Evolutionary conservation across 2,329 filamentous ascomycete species (phyloP).

Genomic region (Trichoderma cornu-damae): DNA sequence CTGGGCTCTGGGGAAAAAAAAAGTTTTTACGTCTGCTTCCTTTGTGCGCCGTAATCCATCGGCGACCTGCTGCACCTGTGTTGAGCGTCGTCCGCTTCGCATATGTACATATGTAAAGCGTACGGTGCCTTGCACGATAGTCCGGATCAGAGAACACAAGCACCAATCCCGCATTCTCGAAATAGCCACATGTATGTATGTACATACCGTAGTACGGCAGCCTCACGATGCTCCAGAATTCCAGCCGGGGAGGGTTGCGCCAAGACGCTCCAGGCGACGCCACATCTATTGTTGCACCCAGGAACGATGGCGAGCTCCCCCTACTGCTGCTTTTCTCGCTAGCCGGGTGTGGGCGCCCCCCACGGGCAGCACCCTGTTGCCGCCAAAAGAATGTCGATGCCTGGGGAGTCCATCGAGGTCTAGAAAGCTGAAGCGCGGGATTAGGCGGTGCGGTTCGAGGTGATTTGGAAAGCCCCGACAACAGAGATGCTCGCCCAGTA

Average conservation of each 20-base stretch:
- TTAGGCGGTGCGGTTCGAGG: background rate
- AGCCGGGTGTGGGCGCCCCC: background rate
- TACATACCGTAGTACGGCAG: no score
- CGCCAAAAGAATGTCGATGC: conserved; percentile 11
- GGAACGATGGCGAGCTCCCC: conserved; percentile 6
- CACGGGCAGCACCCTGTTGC: background rate
- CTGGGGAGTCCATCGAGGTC: conserved; percentile 4
- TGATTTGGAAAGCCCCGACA: background rate
- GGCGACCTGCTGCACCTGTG: background rate
- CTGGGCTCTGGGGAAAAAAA: background rate
- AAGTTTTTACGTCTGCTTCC: background rate
- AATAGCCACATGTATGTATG: conserved; percentile 6
- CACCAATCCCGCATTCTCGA: conserved; percentile 10
- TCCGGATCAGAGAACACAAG: no score
- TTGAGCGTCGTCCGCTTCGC: background rate
- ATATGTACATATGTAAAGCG: background rate
- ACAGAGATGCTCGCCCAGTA: conserved; percentile 2
- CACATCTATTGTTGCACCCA: conserved; percentile 20
- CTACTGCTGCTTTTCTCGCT: background rate
- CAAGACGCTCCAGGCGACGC: conserved; percentile 18
- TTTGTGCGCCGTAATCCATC: background rate
- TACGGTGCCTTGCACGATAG: background rate
- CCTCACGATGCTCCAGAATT: background rate
- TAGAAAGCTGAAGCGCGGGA: background rate
- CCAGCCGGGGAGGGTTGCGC: background rate